phyloP scores from a whole-genome alignment of 352 stramenopile species.

The Globisporangium canariense region DNA sequence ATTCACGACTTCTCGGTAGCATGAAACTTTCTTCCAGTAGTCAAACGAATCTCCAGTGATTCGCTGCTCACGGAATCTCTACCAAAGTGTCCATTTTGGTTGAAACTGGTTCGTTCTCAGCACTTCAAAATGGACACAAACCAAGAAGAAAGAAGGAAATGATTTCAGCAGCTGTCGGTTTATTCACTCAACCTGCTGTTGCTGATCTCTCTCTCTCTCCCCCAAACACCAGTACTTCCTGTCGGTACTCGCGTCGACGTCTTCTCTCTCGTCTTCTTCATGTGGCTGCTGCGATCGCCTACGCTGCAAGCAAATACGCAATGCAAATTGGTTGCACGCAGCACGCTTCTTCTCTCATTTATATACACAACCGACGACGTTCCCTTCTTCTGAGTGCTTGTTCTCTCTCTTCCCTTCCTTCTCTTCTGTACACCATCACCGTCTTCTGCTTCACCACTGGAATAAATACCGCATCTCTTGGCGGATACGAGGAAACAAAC shows the following conservation, averaged over 20 bases:
- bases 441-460: slow-evolving; percentile 5
- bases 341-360: not conserved
- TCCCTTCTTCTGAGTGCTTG: not conserved
- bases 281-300: not conserved
- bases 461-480: slow-evolving; percentile 17
- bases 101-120: too few species aligned
- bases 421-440: slow-evolving; percentile 10
- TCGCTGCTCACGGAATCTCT: too few species aligned
- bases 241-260: slow-evolving; percentile 1
- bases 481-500: slow-evolving; percentile 16
- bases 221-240: slow-evolving; percentile 6
- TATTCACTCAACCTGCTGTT: not conserved
- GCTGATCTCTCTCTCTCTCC: not conserved
- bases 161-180: not conserved
- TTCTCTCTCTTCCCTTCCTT: slow-evolving; percentile 10
- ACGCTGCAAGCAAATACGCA: not conserved
- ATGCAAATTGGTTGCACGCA: not conserved
- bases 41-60: too few species aligned
- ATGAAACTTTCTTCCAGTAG: too few species aligned
- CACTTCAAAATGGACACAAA: too few species aligned
- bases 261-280: not conserved
- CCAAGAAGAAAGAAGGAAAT: not conserved
- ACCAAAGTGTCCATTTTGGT: too few species aligned
- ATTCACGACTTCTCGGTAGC: too few species aligned
- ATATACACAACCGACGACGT: slow-evolving; percentile 5